Evolutionary conservation across 306 rosid genomes (phyloP), one percentile per base, ranked within the genome.

Genomic region (Prunus padus): DNA sequence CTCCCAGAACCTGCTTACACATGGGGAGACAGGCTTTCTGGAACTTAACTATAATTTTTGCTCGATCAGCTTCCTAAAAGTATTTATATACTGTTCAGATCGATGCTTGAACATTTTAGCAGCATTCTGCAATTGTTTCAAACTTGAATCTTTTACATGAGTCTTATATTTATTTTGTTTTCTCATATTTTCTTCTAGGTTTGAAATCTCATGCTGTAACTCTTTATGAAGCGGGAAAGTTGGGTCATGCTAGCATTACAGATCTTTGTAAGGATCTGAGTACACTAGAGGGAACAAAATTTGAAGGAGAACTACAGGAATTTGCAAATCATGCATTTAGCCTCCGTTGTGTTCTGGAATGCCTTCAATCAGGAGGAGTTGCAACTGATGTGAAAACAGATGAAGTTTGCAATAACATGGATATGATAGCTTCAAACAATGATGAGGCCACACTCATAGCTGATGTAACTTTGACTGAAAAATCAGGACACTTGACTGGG

Each of bases 131-230:
- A 56, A 56, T 56, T 20, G 7, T 22, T 56, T 56, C 30, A 18
- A 11, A n/a, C 46, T 16, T 73, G 46, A 60, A 61, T 45, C 22
- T 31, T 30, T 33, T 16, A 46, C 20, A 14, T 72, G 40, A 25
- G 42, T 23, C 16, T 19, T 74, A 20, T 22, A 9, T 50, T 11
- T 51, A 0, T 64, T 54, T 25, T 52, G 25, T 55, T 57, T 56
- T n/a, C 11, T 28, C 3, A 6, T 51, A 26, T 65, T 64, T 69
- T 71, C 76, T 79, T 78, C 80, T 88, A 95, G 99, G 99, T 69
- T 82, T 95, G 85, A 95, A 95, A 84, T 90, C 97, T 66, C 99
- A 95, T 90, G 99, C 99, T 23, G 98, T 95, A 68, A 95, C 97
- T 13, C 92, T 95, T 51, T 95, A 95, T 67, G 99, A 95, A 82